Evolutionary conservation across 75 land plant genomes (phyloP).

Genomic region (Chamaecyparis obtusa): DNA sequence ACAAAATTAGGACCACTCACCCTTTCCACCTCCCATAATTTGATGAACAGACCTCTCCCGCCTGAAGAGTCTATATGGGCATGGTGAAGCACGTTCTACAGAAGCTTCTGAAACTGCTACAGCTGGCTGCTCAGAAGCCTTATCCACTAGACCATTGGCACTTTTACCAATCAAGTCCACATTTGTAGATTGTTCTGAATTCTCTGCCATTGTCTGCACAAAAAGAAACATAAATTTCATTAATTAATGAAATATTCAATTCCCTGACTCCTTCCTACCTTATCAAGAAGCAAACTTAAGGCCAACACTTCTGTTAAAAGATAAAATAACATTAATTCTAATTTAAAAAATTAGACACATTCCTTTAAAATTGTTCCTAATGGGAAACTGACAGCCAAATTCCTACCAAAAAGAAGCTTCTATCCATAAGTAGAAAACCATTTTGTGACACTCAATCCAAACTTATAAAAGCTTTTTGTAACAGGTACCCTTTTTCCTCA

Average conservation of each 20-base stretch:
- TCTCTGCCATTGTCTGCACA: background rate
- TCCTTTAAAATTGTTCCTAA: background rate
- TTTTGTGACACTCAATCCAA: background rate
- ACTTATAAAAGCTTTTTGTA: background rate
- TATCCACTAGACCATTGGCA: background rate
- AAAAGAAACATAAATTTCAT: background rate
- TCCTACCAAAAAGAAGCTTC: background rate
- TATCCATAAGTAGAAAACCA: background rate
- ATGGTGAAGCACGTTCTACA: background rate
- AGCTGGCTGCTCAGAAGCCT: background rate
- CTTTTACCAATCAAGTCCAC: background rate
- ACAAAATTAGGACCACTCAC: conserved; percentile 24
- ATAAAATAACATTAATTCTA: background rate
- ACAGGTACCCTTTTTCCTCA: background rate
- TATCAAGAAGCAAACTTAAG: background rate
- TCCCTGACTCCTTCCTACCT: background rate
- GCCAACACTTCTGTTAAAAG: background rate
- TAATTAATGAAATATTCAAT: background rate
- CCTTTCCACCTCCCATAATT: conserved; percentile 78
- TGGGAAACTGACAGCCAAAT: background rate
- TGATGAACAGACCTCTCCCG: conserved; percentile 59
- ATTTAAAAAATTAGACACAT: background rate
- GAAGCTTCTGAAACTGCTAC: background rate
- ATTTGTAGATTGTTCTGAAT: background rate
- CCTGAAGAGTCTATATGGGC: conserved; percentile 36